Evolutionary conservation across 768 basidiomycete genomes (phyloP), one percentile per base, ranked within the genome.

Genomic region (Podaxis rugospora): DNA sequence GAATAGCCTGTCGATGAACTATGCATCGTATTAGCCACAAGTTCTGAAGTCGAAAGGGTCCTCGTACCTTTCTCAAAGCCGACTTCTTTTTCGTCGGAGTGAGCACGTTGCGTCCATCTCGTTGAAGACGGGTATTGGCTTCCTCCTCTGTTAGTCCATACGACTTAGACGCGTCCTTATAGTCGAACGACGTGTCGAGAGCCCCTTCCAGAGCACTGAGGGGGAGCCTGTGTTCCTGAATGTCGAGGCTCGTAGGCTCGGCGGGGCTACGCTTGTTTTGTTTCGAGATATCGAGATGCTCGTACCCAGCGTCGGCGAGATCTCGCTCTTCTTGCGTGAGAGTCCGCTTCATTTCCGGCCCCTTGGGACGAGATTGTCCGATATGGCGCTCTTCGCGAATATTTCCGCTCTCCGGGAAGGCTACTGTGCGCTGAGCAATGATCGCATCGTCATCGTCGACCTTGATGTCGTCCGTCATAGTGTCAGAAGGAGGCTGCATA

Each of bases 21-120:
- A 66, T 13, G 44, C 51, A 36, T 60, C 25, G 61, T 66, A 59
- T 67, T 28, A 50, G 23, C 44, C 54, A 62, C 32, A 44, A 42
- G 11, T 13, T 25, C 25, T 21, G 39, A n/a, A 28, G 1, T 36
- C 21, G 7, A 27, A 55, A 14, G 58, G 44, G 27, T 27, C 37
- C 49, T 63, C 71, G 37, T 53, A 86, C 87, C 82, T 86, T 86
- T 66, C 82, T 78, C 11, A 87, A 66, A 37, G 85, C 83, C 44
- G 84, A 86, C 66, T 85, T 85, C 70, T 86, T 88, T 71, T 81
- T 82, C 0, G 86, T 85, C 23, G 86, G 87, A 5, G 86, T 88
- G 51, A 89, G 78, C 40, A 86, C 66, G 67, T 89, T 89, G 25
- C 70, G 80, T 0, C 87, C 87, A 69, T 88, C 81, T 23, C 77